Percentiles rank a stretch among this genome's conserved stretches.
These are phyloP conservation scores for Aspergillus uvarum DNA, from an alignment of 2,329 filamentous ascomycete species.

Conservation along the genomic window DNA sequence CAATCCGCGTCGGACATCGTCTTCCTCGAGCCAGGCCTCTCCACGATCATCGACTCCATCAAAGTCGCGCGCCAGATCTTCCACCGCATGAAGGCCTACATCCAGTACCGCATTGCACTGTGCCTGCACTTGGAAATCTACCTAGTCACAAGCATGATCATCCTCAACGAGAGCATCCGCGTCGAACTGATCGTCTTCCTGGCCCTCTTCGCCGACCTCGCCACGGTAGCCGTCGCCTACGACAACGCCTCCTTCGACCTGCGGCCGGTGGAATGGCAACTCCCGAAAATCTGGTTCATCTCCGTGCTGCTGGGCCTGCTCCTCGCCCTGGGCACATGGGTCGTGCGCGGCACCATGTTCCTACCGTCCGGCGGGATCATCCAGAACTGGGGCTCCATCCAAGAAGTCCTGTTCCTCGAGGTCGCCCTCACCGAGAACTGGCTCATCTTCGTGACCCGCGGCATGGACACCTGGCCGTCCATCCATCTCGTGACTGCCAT, in stretches of 20 bases:
- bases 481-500: constrained; percentile 72
- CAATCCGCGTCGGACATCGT: constrained; percentile 73
- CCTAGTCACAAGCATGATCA: constrained; percentile 74
- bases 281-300: constrained; percentile 80
- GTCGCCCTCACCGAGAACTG: constrained; percentile 92
- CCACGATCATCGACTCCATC: constrained; percentile 70
- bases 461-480: constrained; percentile 69
- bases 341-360: constrained; percentile 70
- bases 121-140: constrained; percentile 75
- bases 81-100: constrained; percentile 76
- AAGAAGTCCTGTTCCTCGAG: constrained; percentile 82
- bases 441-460: constrained; percentile 94
- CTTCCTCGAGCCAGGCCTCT: constrained; percentile 69
- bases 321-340: constrained; percentile 71
- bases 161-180: constrained; percentile 74
- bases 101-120: constrained; percentile 74
- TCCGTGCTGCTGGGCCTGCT: constrained; percentile 59
- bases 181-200: constrained; percentile 76
- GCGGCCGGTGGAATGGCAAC: constrained; percentile 76
- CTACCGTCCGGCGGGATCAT: constrained; percentile 69
- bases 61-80: constrained; percentile 74
- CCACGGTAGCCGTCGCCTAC: constrained; percentile 78
- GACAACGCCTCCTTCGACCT: constrained; percentile 77
- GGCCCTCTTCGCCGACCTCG: constrained; percentile 75
- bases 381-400: constrained; percentile 70